phyloP scores from a whole-genome alignment of 257 asterid species.

The Sherardia arvensis region DNA sequence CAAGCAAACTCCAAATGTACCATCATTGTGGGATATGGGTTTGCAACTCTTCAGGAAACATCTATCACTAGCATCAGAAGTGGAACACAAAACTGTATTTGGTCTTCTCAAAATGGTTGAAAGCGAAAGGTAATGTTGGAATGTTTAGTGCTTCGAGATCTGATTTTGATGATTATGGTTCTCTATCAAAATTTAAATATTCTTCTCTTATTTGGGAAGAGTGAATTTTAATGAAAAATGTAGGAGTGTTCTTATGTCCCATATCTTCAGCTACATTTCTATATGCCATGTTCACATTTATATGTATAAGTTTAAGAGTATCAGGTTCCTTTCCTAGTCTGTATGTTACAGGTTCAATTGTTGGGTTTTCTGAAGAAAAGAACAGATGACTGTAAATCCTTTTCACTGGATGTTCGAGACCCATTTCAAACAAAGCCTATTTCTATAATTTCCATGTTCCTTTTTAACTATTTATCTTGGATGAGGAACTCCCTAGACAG shows the following conservation, averaged over 20 bases:
- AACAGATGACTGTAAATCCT: background rate
- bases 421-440: background rate
- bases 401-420: background rate
- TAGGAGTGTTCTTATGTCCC: no score
- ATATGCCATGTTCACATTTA: no score
- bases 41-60: slow-evolving; percentile 92
- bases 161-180: background rate
- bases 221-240: no score
- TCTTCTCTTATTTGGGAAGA: background rate
- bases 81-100: slow-evolving; percentile 81
- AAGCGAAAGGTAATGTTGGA: slow-evolving; percentile 81
- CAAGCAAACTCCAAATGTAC: slow-evolving; percentile 79
- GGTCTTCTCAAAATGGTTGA: slow-evolving; percentile 91
- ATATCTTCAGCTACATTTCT: no score
- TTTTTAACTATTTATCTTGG: no score
- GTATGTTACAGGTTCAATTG: no score
- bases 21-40: slow-evolving; percentile 99
- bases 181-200: background rate
- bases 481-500: background rate
- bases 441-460: background rate
- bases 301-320: no score
- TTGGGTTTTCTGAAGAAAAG: background rate
- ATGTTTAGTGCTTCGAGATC: slow-evolving; percentile 1
- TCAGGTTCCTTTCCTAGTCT: no score
- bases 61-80: slow-evolving; percentile 84